Percentiles rank a stretch among this genome's conserved stretches.
Conservation (phyloP, 176 grass and related monocot species). For the sorghum (Sorghum bicolor) region DNA sequence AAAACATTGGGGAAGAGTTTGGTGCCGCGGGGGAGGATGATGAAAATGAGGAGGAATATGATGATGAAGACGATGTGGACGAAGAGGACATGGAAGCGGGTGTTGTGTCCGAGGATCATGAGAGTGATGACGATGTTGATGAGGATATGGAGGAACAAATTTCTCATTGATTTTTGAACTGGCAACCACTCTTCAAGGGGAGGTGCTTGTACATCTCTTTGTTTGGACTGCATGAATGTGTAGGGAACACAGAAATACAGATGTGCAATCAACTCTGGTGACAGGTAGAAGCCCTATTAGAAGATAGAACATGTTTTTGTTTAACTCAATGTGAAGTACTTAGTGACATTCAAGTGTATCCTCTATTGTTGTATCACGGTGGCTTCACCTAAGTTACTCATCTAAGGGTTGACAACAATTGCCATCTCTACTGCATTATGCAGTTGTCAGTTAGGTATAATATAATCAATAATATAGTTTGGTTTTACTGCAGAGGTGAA, state of each 20-base stretch:
- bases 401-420: neutral
- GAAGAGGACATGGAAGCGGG: constrained; percentile 32
- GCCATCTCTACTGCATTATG: neutral
- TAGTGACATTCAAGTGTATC: neutral
- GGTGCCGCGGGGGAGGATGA: constrained; percentile 29
- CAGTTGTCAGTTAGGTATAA: neutral
- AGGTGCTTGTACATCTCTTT: neutral
- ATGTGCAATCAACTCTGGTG: constrained; percentile 16
- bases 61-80: constrained; percentile 30
- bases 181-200: neutral
- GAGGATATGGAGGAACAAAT: constrained; percentile 26
- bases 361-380: constrained; percentile 22
- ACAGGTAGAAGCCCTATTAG: constrained; percentile 23
- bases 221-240: neutral
- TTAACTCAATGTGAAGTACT: constrained; percentile 8
- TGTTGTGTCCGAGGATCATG: constrained; percentile 40
- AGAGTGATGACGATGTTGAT: constrained; percentile 35
- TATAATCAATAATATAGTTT: neutral
- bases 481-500: neutral
- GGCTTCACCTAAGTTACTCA: constrained; percentile 3
- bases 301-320: constrained; percentile 17
- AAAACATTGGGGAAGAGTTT: constrained; percentile 16
- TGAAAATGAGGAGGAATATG: constrained; percentile 30
- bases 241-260: neutral
- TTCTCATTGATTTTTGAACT: constrained; percentile 2